Base-by-base conservation (phyloP, 2,329 filamentous ascomycete genomes). In the Xylaria polymorpha region DNA sequence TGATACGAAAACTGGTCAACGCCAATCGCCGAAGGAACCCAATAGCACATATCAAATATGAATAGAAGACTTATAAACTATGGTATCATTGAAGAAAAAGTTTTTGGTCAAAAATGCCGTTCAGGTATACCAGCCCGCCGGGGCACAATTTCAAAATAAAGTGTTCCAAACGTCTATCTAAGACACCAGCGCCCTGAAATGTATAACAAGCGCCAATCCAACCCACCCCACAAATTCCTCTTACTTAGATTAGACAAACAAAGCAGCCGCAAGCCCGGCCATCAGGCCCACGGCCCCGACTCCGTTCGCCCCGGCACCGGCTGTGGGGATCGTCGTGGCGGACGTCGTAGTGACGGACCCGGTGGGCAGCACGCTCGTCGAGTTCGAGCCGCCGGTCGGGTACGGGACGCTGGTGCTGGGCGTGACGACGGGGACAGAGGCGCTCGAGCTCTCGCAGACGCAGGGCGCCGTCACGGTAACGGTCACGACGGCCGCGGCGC, bases 231-330 rank as follows among this genome's bases (percentile, higher is more conserved):
- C 14, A 41, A 6, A 29, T 18, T 29, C 39, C 20, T 44, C 14
- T 69, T 66, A 76, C 18, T 29, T 29, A 29, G 2, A 29, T 29
- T 29, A 29, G 25, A 76, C 60, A 20, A 77, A 57, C 41, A 76
- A 39, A n/a, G 73, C 56, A 9, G 56, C 56, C 41, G 25, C 56
- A 2, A 59, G 56, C 20, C 56, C 56, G 25, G 56, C 56, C 56
- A 76, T 22, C 20, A 75, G 41, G 3, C 75, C 73, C 32, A 71
- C 58, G 3, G 73, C 69, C 3, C 74, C 75, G 10, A 72, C 70
- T 1, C 68, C 72, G 37, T 72, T 70, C 0, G 66, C 59, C 10
- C 48, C 66, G 4, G 71, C 74, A 15, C 67, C 74, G 14, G 67
- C 75, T 0, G 74, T 76, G 18, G 69, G 61, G 55, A 76, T 67